Evolutionary conservation across 805 yeast species (phyloP), one percentile per base, ranked within the genome.

Genomic region (Pichia scutulata): DNA sequence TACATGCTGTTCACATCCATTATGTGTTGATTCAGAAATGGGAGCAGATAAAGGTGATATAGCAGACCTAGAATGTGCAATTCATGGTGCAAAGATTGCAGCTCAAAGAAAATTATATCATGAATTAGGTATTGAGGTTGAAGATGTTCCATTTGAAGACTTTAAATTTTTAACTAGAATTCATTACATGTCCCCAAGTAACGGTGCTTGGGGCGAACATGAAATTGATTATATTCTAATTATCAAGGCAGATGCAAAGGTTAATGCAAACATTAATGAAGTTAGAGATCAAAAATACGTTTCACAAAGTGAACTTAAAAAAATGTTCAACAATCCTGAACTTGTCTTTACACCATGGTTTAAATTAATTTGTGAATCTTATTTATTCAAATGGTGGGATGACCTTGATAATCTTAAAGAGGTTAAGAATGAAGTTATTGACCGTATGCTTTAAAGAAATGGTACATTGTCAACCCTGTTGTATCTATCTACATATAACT

Each of bases 1-100:
- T 67, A 93, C 99, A 2, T 93, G 99, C 70, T 93, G 99, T 68
- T 90, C 98, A 1, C 99, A 93, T 66, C 99, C 99, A 10, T 74
- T 93, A 48, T 89, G 96, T 49, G 80, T 89, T 36, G 77, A 82
- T 39, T 71, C 80, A 37, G 99, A 93, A 68, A 72, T 89, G 63
- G 97, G 97, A 12, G 62, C 71, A 41, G 67, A 67, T 37, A 43
- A 43, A 19, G 55, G 55, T 14, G 62, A 60, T 42, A 52, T 55
- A 4, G 60, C 64, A 36, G 68, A 70, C 44, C 72, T 90, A 52
- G 67, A 70, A 7, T 70, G 74, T 36, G 86, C 95, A 9, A 73
- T 92, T 8, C 67, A 69, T 25, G 99, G 99, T 52, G 95, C 80
- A 48, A 86, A 81, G 62, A 72, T 73, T 41, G 99, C 99, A 2